Conservation (phyloP, 345 rosid species). For the Bruguiera sexangula region DNA sequence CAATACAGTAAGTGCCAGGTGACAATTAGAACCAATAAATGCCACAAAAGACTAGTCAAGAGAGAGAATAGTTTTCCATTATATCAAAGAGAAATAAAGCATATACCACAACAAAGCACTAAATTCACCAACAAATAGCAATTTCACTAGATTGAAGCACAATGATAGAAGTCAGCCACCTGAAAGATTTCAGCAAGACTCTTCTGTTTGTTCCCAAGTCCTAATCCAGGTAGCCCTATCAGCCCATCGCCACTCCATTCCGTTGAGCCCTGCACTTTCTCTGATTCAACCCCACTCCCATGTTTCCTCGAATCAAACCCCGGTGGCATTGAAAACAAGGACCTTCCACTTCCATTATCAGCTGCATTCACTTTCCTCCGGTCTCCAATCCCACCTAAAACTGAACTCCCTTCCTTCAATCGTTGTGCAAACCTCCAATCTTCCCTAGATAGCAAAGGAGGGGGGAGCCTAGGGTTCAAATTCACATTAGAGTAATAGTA, state of each 20-base stretch:
- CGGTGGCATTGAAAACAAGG: conserved; percentile 70
- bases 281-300: conserved; percentile 43
- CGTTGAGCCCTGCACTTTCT: conserved; percentile 36
- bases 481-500: conserved; percentile 77
- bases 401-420: conserved; percentile 54
- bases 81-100: conserved; percentile 1
- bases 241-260: conserved; percentile 87
- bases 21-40: not conserved
- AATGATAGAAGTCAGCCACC: conserved; percentile 40
- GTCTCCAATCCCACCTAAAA: conserved; percentile 73
- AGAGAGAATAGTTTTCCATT: not conserved
- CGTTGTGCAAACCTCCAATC: conserved; percentile 84
- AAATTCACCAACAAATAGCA: conserved; percentile 6
- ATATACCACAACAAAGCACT: not conserved
- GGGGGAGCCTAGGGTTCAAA: conserved; percentile 88
- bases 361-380: conserved; percentile 48
- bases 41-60: conserved; percentile 7
- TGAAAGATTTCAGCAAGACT: conserved; percentile 76
- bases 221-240: conserved; percentile 66
- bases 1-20: not conserved
- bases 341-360: conserved; percentile 44
- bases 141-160: not conserved
- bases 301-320: conserved; percentile 71
- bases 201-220: conserved; percentile 68
- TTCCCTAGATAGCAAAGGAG: conserved; percentile 81